phyloP scores from a whole-genome alignment of 2,329 filamentous ascomycete genomes.

The Nemania sp. region DNA sequence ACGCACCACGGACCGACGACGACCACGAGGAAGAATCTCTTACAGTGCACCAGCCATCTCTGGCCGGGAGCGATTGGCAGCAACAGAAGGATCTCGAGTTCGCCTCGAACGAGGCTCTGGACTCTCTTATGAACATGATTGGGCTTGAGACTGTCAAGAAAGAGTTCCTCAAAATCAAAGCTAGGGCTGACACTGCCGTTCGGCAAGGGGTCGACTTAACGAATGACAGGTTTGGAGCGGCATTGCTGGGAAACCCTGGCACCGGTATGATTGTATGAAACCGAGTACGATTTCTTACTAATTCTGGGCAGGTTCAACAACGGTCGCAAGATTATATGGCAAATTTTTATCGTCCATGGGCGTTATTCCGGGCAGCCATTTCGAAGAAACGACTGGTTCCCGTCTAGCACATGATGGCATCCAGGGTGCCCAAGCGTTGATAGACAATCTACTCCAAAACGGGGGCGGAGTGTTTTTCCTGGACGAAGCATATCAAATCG shows the following conservation, averaged over 20 bases:
- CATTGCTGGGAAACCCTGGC: slow-evolving; percentile 66
- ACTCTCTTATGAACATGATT: slow-evolving; percentile 61
- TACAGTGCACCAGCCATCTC: neutral
- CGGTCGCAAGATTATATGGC: slow-evolving; percentile 71
- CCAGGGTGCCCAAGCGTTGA: neutral
- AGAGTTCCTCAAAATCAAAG: slow-evolving; percentile 58
- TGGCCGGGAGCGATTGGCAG: slow-evolving; percentile 9
- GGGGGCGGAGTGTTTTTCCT: slow-evolving; percentile 75
- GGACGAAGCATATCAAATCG: slow-evolving; percentile 78
- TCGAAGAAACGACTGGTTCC: slow-evolving; percentile 71
- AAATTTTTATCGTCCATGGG: slow-evolving; percentile 65
- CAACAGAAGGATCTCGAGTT: slow-evolving; percentile 9
- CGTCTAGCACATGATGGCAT: slow-evolving; percentile 66
- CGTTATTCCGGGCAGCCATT: slow-evolving; percentile 61
- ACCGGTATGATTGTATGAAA: slow-evolving; percentile 49
- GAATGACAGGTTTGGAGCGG: slow-evolving; percentile 46
- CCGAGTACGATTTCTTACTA: neutral
- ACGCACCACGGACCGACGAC: neutral
- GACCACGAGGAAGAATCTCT: neutral
- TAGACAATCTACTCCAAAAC: slow-evolving; percentile 10
- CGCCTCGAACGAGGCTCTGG: slow-evolving; percentile 45
- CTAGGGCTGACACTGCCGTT: slow-evolving; percentile 55
- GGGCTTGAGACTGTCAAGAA: slow-evolving; percentile 63
- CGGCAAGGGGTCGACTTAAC: slow-evolving; percentile 54
- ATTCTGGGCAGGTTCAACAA: slow-evolving; percentile 64